Evolutionary conservation across 192 early-diverging fungal species (phyloP).

Genomic region (Globomyces pollinis-pini): DNA sequence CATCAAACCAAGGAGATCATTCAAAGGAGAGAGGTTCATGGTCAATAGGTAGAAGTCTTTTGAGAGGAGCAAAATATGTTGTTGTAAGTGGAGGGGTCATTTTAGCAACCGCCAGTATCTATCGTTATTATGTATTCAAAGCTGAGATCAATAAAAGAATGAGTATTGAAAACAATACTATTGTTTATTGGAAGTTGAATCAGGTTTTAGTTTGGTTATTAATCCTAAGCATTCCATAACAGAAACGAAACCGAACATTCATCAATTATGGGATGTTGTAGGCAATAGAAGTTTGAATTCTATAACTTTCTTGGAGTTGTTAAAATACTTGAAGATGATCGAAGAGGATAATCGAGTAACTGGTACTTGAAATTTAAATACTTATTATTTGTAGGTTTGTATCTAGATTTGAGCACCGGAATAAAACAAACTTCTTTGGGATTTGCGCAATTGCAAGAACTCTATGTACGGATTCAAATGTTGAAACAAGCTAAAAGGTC

Average conservation of each 20-base stretch:
- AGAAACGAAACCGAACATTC: background rate
- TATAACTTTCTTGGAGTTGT: slow-evolving; percentile 4
- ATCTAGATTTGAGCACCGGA: background rate
- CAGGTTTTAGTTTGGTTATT: background rate
- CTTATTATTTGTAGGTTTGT: background rate
- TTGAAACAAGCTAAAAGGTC: slow-evolving; percentile 46
- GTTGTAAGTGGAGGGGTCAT: too few species aligned
- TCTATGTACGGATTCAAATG: slow-evolving; percentile 39
- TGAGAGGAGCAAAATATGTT: too few species aligned
- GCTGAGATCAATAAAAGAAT: too few species aligned
- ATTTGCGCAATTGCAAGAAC: slow-evolving; percentile 56
- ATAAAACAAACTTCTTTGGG: background rate
- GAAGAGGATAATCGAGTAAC: background rate
- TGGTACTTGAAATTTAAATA: too few species aligned
- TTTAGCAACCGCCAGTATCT: too few species aligned
- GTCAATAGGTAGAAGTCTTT: too few species aligned
- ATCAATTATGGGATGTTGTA: background rate
- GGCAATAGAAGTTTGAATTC: background rate
- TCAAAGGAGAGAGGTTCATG: too few species aligned
- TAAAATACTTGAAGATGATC: background rate
- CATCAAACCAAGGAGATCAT: too few species aligned
- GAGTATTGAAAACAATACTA: background rate
- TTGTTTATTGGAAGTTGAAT: slow-evolving; percentile 10
- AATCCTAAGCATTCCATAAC: background rate
- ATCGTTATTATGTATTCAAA: too few species aligned